Percentiles rank a stretch among this genome's conserved stretches.
phyloP scores from a whole-genome alignment of 768 basidiomycete species.

The Psilocybe cyanescens region DNA sequence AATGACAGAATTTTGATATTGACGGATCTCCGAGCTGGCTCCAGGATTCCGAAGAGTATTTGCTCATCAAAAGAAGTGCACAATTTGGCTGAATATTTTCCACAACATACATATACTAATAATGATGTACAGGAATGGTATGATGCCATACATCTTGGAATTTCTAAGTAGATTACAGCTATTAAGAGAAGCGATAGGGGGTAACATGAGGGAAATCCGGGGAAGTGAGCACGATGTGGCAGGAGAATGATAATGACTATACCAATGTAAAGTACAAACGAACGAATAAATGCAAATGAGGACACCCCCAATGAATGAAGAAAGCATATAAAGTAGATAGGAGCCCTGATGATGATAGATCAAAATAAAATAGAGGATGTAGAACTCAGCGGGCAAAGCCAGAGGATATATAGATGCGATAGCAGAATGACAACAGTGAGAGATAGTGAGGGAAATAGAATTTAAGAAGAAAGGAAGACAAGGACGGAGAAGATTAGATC shows the following conservation, averaged over 20 bases:
- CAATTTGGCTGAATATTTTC: neutral
- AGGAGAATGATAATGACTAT: conserved; percentile 8
- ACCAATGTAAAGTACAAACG: conserved; percentile 13
- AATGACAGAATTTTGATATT: neutral
- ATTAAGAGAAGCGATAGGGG: conserved; percentile 1
- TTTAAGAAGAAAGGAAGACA: conserved; percentile 9
- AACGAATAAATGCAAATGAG: conserved; percentile 10
- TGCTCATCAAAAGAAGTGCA: neutral
- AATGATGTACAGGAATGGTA: neutral
- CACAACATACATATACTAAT: neutral
- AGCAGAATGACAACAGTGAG: conserved; percentile 16
- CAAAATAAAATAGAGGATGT: conserved; percentile 9
- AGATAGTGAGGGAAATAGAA: conserved; percentile 11
- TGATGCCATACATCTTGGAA: neutral
- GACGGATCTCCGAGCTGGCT: neutral
- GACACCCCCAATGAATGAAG: conserved; percentile 6
- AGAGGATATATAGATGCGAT: conserved; percentile 7
- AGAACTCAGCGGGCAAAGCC: neutral
- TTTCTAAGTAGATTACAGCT: conserved; percentile 6
- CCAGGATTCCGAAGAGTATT: neutral
- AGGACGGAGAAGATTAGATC: neutral
- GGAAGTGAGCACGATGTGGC: neutral
- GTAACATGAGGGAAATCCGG: neutral
- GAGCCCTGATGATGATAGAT: neutral
- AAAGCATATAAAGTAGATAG: conserved; percentile 8